Evolutionary conservation across 1,284 basidiomycete genomes (phyloP), one percentile per base, ranked within the genome.

Genomic region (Papiliotrema nemorosa): DNA sequence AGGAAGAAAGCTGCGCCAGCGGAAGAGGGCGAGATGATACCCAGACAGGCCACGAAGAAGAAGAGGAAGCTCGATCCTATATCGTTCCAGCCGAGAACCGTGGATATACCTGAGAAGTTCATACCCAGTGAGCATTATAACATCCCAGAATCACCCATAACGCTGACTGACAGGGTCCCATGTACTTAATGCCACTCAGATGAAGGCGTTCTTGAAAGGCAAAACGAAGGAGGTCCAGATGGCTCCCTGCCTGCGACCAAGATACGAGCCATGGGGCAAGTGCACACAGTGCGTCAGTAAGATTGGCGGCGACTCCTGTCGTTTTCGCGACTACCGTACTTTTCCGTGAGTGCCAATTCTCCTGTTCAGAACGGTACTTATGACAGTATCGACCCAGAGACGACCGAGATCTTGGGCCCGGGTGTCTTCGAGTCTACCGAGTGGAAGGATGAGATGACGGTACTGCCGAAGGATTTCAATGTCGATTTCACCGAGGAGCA

Each of bases 241-340:
- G 16, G 59, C 55, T 3, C 54, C 60, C 0, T 74, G 72, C 41
- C 49, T 63, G 3, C 54, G 67, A 31, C 53, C 62, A 2, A 57
- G 68, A 9, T 74, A 73, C 49, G 57, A 45, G 3, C 47, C 53
- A 26, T 69, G 64, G 66, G 66, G 66, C 25, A 69, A 69, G 56
- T 73, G 72, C 46, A 65, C 61, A 3, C 66, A 72, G 33, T 74
- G 72, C 41, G 54, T 69, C 4, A 56, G 56, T 33, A 73, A 73
- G 49, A 22, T 63, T 4, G 61, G 62, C 1, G 68, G 70, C 18
- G 72, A 74, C 53, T 59, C 55, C 22, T 75, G 73, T 54, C 61
- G 73, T 16, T 75, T 73, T 44, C 50, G 64, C 27, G 61, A 65
- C 16, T 71, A 65, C 45, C 52, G 73, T 21, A 47, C 59, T 2